phyloP scores from a whole-genome alignment of 345 rosid species.

The Sonneratia alba region DNA sequence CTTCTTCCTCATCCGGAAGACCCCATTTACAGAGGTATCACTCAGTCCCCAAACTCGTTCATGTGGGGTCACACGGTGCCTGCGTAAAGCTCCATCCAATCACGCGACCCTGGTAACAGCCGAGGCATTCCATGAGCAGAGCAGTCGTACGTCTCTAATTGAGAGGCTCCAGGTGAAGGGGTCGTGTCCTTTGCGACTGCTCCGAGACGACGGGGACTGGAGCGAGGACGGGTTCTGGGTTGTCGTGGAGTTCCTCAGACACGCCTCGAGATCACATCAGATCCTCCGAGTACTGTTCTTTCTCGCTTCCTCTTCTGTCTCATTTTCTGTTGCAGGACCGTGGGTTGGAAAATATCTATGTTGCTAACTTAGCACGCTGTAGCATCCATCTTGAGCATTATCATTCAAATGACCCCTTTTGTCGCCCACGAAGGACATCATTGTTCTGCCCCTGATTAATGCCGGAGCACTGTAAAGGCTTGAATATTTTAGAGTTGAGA shows the following conservation, averaged over 20 bases:
- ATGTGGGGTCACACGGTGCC: background rate
- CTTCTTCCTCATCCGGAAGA: background rate
- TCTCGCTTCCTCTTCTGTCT: slow-evolving; percentile 3
- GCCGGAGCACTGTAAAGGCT: no score
- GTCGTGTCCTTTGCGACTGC: slow-evolving; percentile 40
- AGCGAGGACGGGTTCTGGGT: slow-evolving; percentile 51
- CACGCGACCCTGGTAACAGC: background rate
- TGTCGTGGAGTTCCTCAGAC: slow-evolving; percentile 43
- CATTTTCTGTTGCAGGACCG: background rate
- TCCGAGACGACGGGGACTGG: slow-evolving; percentile 58
- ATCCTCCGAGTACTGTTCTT: slow-evolving; percentile 44
- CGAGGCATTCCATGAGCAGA: slow-evolving; percentile 35
- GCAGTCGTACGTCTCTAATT: slow-evolving; percentile 24
- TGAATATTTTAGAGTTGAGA: background rate
- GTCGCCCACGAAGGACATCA: background rate
- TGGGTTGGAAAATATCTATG: background rate
- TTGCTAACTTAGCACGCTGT: background rate
- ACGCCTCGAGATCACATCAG: slow-evolving; percentile 28
- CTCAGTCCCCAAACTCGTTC: background rate
- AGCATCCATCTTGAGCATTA: background rate
- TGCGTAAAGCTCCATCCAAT: background rate
- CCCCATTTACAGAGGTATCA: background rate
- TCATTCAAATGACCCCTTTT: background rate
- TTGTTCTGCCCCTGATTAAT: background rate
- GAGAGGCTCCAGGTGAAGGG: slow-evolving; percentile 25